Base-by-base conservation (phyloP, 495 filamentous ascomycete species). In the Penicillium paxilli region DNA sequence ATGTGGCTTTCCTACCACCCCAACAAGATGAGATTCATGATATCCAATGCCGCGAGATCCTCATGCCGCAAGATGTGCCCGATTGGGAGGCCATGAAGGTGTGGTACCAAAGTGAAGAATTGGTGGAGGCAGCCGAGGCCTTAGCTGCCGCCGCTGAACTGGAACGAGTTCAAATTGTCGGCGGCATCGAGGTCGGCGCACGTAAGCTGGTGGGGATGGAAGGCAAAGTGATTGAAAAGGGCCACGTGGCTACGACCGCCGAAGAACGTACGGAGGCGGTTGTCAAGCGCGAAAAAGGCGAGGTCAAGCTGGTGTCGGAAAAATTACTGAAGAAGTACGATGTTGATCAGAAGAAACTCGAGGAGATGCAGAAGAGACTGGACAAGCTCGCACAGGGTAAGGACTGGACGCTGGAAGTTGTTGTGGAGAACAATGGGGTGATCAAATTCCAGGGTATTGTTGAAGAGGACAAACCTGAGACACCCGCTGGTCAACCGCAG, bases 1-100 rank as follows among this genome's bases (percentile, higher is more conserved):
- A 98, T 57, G 85, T 92, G 20, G 92, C 93, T 5, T 98, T 98
- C 70, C 77, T 90, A 33, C 92, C 93, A 8, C 90, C 92, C 1
- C 87, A 91, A 52, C 84, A 90, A 47, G 88, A 87, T 53, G 84
- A 85, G 48, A 85, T 91, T 5, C 84, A 96, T 64, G 65, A 81
- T 2, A 91, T 98, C 28, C 82, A 83, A 52, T 98, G 94, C 63
- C 80, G 82, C 7, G 82, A 86, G 48, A 84, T 96, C 42, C 70
- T 95, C 17, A 56, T 63, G 10, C 69, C 72, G 4, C 80, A 87
- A 1, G 80, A 88, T 26, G 71, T 84, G 32, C 65, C 72, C 4
- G 77, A 74, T 9, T 89, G 87, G 84, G 79, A 82, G 24, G 67
- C 71, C 11, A 65, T 72, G 25, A 85, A 80, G 59, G 75, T 74